Evolutionary conservation across 768 basidiomycete genomes (phyloP).

Genomic region (Hortiboletus flavorubellus): DNA sequence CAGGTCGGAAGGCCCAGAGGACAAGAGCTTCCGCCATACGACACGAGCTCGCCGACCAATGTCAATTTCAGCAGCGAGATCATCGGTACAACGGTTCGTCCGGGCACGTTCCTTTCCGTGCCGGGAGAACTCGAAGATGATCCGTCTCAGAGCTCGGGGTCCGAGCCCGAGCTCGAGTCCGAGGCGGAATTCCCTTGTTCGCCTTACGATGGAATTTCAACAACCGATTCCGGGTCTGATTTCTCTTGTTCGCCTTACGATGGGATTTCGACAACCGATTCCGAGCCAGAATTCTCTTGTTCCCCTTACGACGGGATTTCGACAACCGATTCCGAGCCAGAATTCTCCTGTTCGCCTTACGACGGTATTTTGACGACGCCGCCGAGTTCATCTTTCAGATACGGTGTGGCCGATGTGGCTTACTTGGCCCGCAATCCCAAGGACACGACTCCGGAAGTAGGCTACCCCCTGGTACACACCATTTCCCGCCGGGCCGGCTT

Average conservation of each 20-base stretch:
- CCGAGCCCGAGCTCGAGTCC: too few species aligned
- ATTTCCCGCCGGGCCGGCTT: neutral
- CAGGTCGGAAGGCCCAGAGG: neutral
- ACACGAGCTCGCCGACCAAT: neutral
- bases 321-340: neutral
- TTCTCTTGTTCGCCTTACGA: too few species aligned
- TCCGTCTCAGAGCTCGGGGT: neutral
- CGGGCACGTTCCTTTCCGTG: constrained; percentile 11
- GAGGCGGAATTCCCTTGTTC: too few species aligned
- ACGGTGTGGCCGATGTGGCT: constrained; percentile 11
- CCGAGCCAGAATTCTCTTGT: neutral
- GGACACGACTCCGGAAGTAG: neutral
- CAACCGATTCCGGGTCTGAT: too few species aligned
- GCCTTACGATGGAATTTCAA: too few species aligned
- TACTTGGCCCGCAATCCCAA: neutral
- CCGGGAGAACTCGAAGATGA: neutral
- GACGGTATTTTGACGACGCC: neutral
- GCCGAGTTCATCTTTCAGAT: neutral
- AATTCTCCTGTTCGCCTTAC: neutral
- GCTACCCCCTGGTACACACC: neutral
- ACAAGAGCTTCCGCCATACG: constrained; percentile 11
- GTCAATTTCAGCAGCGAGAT: constrained; percentile 12
- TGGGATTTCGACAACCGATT: too few species aligned
- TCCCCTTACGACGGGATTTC: neutral
- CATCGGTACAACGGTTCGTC: constrained; percentile 14